Conservation (phyloP, 2,329 filamentous ascomycete genomes). For the Erysiphe pulchra region DNA sequence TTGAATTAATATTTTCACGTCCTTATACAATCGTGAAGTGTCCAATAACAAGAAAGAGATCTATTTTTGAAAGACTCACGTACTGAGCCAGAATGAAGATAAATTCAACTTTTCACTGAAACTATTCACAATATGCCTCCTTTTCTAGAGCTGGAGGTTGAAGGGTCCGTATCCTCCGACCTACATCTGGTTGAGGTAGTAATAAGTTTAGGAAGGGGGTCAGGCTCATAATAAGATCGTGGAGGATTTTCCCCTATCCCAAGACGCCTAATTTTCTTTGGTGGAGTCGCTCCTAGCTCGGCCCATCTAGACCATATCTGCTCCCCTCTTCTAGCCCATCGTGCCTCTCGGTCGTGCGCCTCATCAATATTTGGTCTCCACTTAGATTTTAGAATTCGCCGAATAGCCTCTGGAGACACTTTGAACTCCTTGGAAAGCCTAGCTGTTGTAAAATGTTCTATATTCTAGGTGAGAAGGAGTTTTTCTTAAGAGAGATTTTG, state of each 20-base stretch:
- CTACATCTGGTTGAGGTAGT: background rate
- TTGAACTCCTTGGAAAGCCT: conserved; percentile 56
- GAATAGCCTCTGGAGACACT: conserved; percentile 66
- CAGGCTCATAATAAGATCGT: background rate
- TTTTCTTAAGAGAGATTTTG: background rate
- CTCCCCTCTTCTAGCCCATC: conserved; percentile 36
- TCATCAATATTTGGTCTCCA: conserved; percentile 37
- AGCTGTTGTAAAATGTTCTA: conserved; percentile 26
- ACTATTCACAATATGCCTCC: no score
- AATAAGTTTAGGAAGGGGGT: conserved; percentile 1
- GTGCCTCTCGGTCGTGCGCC: conserved; percentile 27
- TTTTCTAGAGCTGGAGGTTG: no score
- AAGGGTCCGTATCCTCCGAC: background rate
- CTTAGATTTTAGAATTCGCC: conserved; percentile 61
- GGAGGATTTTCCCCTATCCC: conserved; percentile 13
- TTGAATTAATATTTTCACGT: no score
- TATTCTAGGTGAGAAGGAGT: background rate
- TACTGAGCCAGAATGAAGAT: no score
- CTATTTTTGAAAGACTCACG: no score
- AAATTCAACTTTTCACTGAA: no score
- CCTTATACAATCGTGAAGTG: no score
- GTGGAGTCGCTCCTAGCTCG: conserved; percentile 34
- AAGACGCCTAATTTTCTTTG: conserved; percentile 26
- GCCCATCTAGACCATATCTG: conserved; percentile 32
- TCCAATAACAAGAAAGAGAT: no score